Base-by-base conservation (phyloP, 306 rosid genomes). In the Hylodesmum podocarpum region DNA sequence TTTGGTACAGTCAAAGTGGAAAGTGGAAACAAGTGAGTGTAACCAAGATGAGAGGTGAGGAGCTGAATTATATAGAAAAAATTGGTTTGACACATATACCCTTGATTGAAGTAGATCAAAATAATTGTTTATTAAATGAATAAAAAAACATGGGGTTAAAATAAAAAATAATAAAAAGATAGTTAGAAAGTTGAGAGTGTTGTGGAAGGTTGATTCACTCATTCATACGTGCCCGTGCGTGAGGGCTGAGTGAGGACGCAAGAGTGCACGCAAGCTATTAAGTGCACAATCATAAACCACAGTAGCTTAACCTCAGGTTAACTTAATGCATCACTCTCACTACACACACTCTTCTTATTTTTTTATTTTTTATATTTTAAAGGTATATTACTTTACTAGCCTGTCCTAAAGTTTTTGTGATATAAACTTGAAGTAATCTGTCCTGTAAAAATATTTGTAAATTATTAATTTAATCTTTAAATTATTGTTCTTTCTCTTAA, bases 181-280 rank as follows among this genome's bases (percentile, higher is more conserved):
- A 4, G 8, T 14, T 11, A n/a, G 15, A 62, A 4, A 64, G 22
- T 2, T 34, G 66, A 19, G 73, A 25, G 82, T 76, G 80, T 39
- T 75, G 73, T 57, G 72, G 78, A 70, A 53, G 82, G 75, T 14
- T 67, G 47, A 57, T 68, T 67, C 33, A 53, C 67, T 59, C 27
- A 66, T 80, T 72, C 65, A 67, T 86, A 77, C 86, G 93, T 70
- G 77, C 72, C 77, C 84, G 84, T 79, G 88, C 81, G 89, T 55
- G 80, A 47, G 82, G 51, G 39, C 1, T 53, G 79, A 77, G 73
- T 53, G 79, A 77, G 73, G 71, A 46, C 33, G 36, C 80, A 75
- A 74, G 87, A 89, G 89, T 85, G 88, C 89, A 87, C 91, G 89
- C 91, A 87, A 85, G 84, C 83, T 58, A 81, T 61, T 87, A 72